phyloP scores from a whole-genome alignment of 202 grass and related monocot species.

The Cymbopogon flexuosus region DNA sequence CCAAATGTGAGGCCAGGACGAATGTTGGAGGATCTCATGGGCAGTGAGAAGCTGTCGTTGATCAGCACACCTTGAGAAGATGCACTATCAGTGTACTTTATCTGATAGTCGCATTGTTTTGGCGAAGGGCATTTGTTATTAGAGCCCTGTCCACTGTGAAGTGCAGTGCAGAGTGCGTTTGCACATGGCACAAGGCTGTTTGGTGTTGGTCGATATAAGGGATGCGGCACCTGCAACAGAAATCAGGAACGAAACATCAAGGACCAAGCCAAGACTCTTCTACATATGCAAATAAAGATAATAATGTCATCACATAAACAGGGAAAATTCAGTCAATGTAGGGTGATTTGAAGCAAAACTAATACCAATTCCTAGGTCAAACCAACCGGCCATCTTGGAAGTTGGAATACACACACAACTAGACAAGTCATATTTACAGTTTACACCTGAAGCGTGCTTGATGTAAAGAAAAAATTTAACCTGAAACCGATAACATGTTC shows the following conservation, averaged over 20 bases:
- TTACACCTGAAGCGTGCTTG: too few relatives aligned
- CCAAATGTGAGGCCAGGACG: conserved; percentile 62
- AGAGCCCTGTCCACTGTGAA: conserved; percentile 18
- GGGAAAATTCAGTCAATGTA: too few relatives aligned
- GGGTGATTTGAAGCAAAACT: too few relatives aligned
- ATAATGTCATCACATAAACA: too few relatives aligned
- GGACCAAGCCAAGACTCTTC: neutral
- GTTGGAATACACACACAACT: too few relatives aligned
- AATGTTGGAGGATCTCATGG: conserved; percentile 43
- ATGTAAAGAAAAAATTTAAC: too few relatives aligned
- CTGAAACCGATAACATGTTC: too few relatives aligned
- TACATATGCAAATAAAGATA: neutral
- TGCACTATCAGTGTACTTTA: conserved; percentile 63
- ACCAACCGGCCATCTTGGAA: too few relatives aligned
- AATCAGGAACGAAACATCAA: conserved; percentile 25
- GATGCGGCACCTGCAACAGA: conserved; percentile 63
- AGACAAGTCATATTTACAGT: too few relatives aligned
- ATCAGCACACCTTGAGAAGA: conserved; percentile 75
- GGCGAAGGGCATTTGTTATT: conserved; percentile 35
- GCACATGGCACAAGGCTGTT: conserved; percentile 55
- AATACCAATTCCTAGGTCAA: too few relatives aligned
- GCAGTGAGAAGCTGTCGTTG: conserved; percentile 44
- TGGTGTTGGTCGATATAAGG: conserved; percentile 45
- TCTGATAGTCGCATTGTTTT: conserved; percentile 70
- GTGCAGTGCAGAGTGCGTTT: conserved; percentile 48